phyloP scores from a whole-genome alignment of 2,329 filamentous ascomycete species.

The Colletotrichum tropicicola region DNA sequence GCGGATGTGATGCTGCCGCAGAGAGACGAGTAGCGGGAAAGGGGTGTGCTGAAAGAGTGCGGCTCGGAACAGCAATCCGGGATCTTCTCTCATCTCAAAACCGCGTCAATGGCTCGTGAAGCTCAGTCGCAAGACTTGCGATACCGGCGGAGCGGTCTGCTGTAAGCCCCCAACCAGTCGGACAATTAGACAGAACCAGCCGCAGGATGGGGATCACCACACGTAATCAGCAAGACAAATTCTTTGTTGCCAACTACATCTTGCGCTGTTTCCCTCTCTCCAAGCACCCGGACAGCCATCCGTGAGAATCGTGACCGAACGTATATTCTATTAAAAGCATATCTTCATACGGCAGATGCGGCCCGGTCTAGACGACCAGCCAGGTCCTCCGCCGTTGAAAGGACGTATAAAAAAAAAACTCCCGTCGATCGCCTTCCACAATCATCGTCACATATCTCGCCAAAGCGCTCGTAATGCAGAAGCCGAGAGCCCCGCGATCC shows the following conservation, averaged over 20 bases:
- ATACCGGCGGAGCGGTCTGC: not conserved
- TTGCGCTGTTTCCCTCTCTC: not conserved
- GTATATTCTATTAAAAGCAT: slow-evolving; percentile 27
- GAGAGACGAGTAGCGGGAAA: not conserved
- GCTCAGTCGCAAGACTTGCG: not conserved
- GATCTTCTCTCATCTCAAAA: not conserved
- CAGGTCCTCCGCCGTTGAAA: not conserved
- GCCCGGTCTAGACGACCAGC: slow-evolving; percentile 3
- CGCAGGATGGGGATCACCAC: not conserved
- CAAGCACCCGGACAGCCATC: not conserved
- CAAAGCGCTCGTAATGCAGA: not conserved
- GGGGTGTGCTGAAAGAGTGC: not conserved
- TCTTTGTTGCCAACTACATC: not conserved
- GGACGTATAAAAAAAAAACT: slow-evolving; percentile 4
- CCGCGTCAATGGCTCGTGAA: not conserved
- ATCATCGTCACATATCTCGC: slow-evolving; percentile 1
- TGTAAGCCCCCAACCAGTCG: not conserved
- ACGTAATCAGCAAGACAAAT: not conserved
- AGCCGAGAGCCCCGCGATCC: not conserved
- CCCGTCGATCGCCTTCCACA: not conserved
- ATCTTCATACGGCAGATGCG: slow-evolving; percentile 17
- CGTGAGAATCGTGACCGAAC: slow-evolving; percentile 8
- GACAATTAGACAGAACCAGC: not conserved
- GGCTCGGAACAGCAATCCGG: not conserved
- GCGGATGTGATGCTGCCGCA: not conserved